Base-by-base conservation (phyloP, 2,329 filamentous ascomycete species). In the Arthrobotrys conoides region DNA sequence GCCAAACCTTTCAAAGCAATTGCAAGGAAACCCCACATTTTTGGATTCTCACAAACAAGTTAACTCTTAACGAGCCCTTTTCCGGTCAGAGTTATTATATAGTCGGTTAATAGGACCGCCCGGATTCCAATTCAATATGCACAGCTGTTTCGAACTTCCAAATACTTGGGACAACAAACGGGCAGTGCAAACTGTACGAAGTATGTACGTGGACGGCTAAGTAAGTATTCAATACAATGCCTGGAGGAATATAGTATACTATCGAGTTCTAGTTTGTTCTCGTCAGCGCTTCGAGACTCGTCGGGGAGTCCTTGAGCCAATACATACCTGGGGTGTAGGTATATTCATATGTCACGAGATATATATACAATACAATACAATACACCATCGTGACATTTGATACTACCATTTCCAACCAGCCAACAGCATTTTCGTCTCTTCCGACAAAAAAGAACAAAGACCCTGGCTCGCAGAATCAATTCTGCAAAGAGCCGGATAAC, bases 381-480 rank as follows among this genome's bases (percentile, higher is more conserved):
- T 30, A 30, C 27, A n/a, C 6, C 38, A 44, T 44, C 36, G 36
- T 41, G 36, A 41, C 36, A 41, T 41, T 41, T n/a, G 27, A 8
- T 30, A 30, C 27, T 30, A 4, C 27, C 27, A 30, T n/a, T n/a
- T n/a, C n/a, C n/a, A n/a, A n/a, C n/a, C n/a, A n/a, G 27, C 33
- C 33, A 36, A 36, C 33, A 36, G 33, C 33, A 5, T 36, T 30
- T 30, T 8, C 3, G 27, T 30, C 3, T 36, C 33, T 9, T 36
- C 33, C 4, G 6, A 30, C 33, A 10, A 36, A 12, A 10, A 8
- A 8, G 9, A 10, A 10, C 5, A 36, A 12, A 10, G 9, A 36
- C 33, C 33, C 33, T 36, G 33, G 33, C 38, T 44, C 67, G 71
- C 71, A 68, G 71, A 75, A 75, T 63, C 27, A n/a, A 18, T 18